Percentiles rank a stretch among this genome's conserved stretches.
phyloP scores from a whole-genome alignment of 179 eudicot genomes.

The Nepenthes alata region DNA sequence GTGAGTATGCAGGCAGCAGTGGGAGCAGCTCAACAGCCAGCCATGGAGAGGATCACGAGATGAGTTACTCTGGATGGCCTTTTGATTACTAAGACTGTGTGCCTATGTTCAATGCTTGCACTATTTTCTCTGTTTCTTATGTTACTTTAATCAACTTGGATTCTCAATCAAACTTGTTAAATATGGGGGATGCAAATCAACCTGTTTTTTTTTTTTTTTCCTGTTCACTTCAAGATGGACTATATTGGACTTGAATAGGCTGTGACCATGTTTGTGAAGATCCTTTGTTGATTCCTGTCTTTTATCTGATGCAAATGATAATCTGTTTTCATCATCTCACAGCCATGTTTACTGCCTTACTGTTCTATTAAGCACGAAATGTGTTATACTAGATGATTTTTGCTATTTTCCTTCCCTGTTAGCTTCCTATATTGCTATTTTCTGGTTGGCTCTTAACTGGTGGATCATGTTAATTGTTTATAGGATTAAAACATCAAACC shows the following conservation, averaged over 20 bases:
- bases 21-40: slow-evolving; percentile 18
- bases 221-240: neutral
- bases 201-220: slow-evolving; percentile 5
- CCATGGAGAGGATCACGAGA: slow-evolving; percentile 17
- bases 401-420: too few species aligned
- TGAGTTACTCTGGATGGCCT: slow-evolving; percentile 46
- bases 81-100: slow-evolving; percentile 37
- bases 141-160: slow-evolving; percentile 12
- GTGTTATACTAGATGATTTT: too few species aligned
- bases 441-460: too few species aligned
- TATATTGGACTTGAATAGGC: neutral
- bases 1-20: slow-evolving; percentile 12
- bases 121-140: slow-evolving; percentile 10
- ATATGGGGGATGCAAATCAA: slow-evolving; percentile 18
- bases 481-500: too few species aligned
- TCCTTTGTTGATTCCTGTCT: neutral
- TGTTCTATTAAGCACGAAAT: too few species aligned
- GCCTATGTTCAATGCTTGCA: slow-evolving; percentile 2
- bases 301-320: neutral
- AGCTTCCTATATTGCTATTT: too few species aligned
- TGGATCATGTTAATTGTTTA: too few species aligned
- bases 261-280: neutral
- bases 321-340: neutral
- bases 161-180: slow-evolving; percentile 16
- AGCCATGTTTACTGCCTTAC: too few species aligned